Evolutionary conservation across 2,329 filamentous ascomycete species (phyloP).

Genomic region (Aureobasidium sp.): DNA sequence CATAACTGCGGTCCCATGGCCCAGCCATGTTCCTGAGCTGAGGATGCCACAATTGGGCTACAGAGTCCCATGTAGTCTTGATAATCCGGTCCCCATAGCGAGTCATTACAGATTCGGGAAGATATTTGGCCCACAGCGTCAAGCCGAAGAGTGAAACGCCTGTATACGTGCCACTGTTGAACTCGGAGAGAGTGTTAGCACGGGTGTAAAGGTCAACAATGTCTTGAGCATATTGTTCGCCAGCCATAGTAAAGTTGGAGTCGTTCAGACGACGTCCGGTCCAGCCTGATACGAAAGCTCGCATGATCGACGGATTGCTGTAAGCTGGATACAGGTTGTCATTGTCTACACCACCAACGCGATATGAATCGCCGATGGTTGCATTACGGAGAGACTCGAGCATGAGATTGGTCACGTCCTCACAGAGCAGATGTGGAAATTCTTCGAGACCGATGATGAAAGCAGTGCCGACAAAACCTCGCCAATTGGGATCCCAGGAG

Average conservation of each 20-base stretch:
- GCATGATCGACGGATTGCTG: conserved; percentile 54
- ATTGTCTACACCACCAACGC: conserved; percentile 50
- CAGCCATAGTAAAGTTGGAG: conserved; percentile 50
- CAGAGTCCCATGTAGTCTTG: conserved; percentile 43
- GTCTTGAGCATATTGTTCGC: conserved; percentile 48
- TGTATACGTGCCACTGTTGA: conserved; percentile 55
- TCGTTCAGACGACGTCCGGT: conserved; percentile 47
- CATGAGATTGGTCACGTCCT: conserved; percentile 37
- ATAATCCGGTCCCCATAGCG: conserved; percentile 47
- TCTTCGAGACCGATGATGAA: conserved; percentile 53
- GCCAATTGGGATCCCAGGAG: conserved; percentile 57
- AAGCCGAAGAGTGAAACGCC: conserved; percentile 54
- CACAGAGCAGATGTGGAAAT: conserved; percentile 41
- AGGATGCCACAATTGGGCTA: conserved; percentile 49
- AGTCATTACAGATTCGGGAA: conserved; percentile 49
- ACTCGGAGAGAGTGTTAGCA: conserved; percentile 52
- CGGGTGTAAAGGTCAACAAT: conserved; percentile 50
- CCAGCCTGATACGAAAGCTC: conserved; percentile 54
- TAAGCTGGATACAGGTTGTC: conserved; percentile 58
- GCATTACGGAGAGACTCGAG: conserved; percentile 47
- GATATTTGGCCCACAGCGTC: conserved; percentile 52
- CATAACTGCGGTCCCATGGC: conserved; percentile 57
- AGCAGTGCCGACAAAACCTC: conserved; percentile 53
- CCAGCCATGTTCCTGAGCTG: conserved; percentile 54
- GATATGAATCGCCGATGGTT: conserved; percentile 52